phyloP scores from a whole-genome alignment of 2,329 filamentous ascomycete genomes.

The Hirsutella thompsonii region DNA sequence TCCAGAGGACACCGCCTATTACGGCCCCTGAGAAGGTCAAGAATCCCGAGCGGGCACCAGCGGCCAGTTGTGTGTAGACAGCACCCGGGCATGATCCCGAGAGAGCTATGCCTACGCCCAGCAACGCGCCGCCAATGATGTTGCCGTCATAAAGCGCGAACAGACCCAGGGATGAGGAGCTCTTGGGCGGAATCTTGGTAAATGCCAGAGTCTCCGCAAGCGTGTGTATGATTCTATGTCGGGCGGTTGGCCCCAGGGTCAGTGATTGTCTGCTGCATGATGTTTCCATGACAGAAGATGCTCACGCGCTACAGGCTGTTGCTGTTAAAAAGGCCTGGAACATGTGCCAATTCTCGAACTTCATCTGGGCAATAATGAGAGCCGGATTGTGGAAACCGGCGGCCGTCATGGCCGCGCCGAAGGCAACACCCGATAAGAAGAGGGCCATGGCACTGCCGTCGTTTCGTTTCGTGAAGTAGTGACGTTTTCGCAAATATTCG shows the following conservation, averaged over 20 bases:
- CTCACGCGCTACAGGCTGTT: constrained; percentile 48
- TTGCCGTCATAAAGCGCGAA: constrained; percentile 49
- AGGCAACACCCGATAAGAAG: constrained; percentile 38
- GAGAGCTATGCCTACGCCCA: constrained; percentile 54
- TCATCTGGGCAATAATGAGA: constrained; percentile 48
- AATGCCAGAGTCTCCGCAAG: constrained; percentile 29
- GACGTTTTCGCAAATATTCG: too few relatives aligned
- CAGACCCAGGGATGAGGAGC: constrained; percentile 37
- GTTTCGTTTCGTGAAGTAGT: too few relatives aligned
- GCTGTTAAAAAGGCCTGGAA: constrained; percentile 50
- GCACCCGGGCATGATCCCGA: constrained; percentile 55
- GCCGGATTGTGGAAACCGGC: constrained; percentile 48
- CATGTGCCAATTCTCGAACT: constrained; percentile 51
- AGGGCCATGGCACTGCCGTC: constrained; percentile 13
- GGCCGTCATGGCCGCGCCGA: constrained; percentile 47
- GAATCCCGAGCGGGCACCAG: constrained; percentile 36
- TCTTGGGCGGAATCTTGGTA: constrained; percentile 31
- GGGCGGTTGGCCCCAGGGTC: background rate
- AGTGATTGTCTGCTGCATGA: background rate
- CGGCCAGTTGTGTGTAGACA: constrained; percentile 45
- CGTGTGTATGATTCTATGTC: constrained; percentile 29
- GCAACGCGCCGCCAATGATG: constrained; percentile 45
- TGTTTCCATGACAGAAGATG: constrained; percentile 2
- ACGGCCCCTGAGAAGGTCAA: constrained; percentile 41
- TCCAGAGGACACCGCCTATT: constrained; percentile 41